Percentiles rank a stretch among this genome's conserved stretches.
phyloP scores from a whole-genome alignment of 257 asterid genomes.

The Perilla frutescens region DNA sequence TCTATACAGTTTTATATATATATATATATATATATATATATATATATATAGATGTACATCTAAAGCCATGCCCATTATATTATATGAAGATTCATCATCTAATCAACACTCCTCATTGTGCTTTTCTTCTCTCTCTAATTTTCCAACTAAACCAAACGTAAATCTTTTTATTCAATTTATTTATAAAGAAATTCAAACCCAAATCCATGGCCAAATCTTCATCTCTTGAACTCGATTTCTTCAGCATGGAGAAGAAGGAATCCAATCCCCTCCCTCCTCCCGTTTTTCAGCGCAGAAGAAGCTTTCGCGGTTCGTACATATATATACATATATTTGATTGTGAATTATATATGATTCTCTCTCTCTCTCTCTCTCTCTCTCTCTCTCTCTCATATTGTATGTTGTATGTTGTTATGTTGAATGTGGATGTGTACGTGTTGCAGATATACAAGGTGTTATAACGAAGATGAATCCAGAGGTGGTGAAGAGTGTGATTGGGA shows the following conservation, averaged over 20 bases:
- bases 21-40: neutral
- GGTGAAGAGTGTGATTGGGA: constrained; percentile 51
- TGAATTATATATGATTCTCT: neutral
- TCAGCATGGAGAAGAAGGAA: constrained; percentile 37
- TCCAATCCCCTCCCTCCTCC: constrained; percentile 16
- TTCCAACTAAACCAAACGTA: neutral
- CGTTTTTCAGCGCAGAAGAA: constrained; percentile 41
- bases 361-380: neutral
- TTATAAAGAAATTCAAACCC: too few species aligned
- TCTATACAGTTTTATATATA: neutral
- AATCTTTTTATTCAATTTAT: too few species aligned
- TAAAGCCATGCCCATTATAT: neutral
- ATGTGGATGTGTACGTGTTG: neutral
- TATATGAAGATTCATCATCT: neutral
- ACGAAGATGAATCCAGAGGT: constrained; percentile 63
- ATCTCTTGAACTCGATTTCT: constrained; percentile 38
- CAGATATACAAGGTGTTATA: constrained; percentile 55
- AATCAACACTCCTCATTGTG: neutral
- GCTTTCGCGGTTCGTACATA: constrained; percentile 46
- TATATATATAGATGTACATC: neutral
- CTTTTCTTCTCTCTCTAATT: neutral
- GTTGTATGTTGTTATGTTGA: neutral
- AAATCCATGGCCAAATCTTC: constrained; percentile 36
- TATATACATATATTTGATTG: neutral
- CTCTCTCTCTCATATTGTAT: neutral